phyloP scores from a whole-genome alignment of 768 basidiomycete genomes.

The Auriscalpium orientale region DNA sequence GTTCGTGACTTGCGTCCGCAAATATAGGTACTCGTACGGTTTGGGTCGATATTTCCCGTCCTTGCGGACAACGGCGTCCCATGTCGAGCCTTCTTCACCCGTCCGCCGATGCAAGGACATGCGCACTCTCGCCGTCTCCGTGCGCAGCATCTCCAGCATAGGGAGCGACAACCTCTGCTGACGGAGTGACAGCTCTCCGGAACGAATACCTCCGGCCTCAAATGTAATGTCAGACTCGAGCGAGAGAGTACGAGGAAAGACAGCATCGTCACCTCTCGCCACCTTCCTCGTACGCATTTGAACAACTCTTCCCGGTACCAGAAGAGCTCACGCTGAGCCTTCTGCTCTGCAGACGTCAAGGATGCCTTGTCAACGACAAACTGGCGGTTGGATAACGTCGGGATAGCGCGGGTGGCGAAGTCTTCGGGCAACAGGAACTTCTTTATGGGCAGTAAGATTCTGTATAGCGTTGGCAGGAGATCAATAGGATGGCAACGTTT shows the following conservation, averaged over 20 bases:
- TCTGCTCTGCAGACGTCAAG: constrained; percentile 51
- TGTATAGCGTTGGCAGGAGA: constrained; percentile 20
- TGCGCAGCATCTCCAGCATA: constrained; percentile 74
- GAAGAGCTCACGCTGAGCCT: constrained; percentile 72
- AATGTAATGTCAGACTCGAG: too few relatives aligned
- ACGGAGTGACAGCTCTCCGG: constrained; percentile 71
- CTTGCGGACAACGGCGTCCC: constrained; percentile 18
- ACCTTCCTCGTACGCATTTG: constrained; percentile 55
- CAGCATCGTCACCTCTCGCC: constrained; percentile 65
- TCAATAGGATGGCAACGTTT: neutral
- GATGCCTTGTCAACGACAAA: constrained; percentile 79
- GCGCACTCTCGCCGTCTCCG: constrained; percentile 54
- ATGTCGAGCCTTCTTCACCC: constrained; percentile 8
- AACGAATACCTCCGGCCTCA: constrained; percentile 72
- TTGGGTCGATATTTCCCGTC: constrained; percentile 42
- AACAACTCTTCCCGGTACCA: constrained; percentile 94
- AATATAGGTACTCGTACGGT: constrained; percentile 56
- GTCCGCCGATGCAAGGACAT: constrained; percentile 24
- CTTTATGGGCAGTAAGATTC: constrained; percentile 63
- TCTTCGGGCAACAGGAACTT: constrained; percentile 58
- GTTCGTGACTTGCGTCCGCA: constrained; percentile 54
- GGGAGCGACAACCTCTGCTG: constrained; percentile 67
- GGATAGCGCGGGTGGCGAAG: constrained; percentile 60
- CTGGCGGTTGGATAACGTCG: constrained; percentile 81
- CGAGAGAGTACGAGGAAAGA: neutral